A percentile compares a stretch with the other conserved stretches of the same genome.
Evolutionary conservation across 129 eudicot species (phyloP).

Genomic region (Ambrosia trifida): DNA sequence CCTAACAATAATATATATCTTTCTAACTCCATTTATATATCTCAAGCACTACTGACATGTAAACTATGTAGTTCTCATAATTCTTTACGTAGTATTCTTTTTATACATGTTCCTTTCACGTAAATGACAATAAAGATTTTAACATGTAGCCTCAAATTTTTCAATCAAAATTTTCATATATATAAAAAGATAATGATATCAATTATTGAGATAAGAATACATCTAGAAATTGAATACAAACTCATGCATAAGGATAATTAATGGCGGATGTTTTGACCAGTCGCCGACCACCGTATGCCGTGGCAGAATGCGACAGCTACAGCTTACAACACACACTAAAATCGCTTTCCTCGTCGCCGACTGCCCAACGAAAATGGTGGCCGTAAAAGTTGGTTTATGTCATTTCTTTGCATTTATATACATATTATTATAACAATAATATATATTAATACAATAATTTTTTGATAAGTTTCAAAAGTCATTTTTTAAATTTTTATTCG

Average conservation of each 20-base stretch:
- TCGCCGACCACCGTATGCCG: slow-evolving; percentile 19
- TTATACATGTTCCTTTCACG: no score
- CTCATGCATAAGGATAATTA: background rate
- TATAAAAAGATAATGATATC: background rate
- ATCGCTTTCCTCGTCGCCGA: slow-evolving; percentile 26
- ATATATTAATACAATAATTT: background rate
- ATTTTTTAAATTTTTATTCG: background rate
- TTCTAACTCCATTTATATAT: no score
- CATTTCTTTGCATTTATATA: slow-evolving; percentile 6
- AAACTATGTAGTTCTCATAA: no score
- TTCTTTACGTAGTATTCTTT: no score
- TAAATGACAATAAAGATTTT: no score
- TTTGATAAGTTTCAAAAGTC: slow-evolving; percentile 5
- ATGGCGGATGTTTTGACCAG: slow-evolving; percentile 23
- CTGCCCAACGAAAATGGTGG: slow-evolving; percentile 35
- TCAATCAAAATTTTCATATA: background rate
- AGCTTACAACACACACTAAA: slow-evolving; percentile 29
- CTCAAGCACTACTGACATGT: no score
- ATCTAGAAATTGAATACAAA: background rate
- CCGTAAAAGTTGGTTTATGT: slow-evolving; percentile 32
- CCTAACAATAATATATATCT: no score
- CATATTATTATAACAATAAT: no score
- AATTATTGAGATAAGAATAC: slow-evolving; percentile 6
- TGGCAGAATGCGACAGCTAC: slow-evolving; percentile 12
- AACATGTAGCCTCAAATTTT: background rate